Evolutionary conservation across 1,284 basidiomycete species (phyloP).

Genomic region (Moniliophthora roreri): DNA sequence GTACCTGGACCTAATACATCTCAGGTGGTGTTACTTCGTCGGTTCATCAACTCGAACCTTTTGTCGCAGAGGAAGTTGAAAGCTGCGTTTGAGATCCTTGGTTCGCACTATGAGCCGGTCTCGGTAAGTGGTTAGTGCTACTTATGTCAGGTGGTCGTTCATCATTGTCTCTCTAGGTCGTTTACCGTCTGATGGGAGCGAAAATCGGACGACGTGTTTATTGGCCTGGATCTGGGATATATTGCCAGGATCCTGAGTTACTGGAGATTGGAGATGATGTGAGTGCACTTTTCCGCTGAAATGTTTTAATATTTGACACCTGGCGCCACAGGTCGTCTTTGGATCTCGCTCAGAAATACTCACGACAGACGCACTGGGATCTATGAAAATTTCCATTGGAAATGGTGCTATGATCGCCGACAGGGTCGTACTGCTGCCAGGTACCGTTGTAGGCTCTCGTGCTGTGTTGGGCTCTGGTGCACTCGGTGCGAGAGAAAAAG

Average conservation of each 20-base stretch:
- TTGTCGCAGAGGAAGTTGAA: constrained; percentile 35
- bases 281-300: neutral
- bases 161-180: constrained; percentile 22
- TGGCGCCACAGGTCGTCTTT: constrained; percentile 32
- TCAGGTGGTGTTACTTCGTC: constrained; percentile 32
- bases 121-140: constrained; percentile 24
- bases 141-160: neutral
- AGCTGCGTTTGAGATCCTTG: constrained; percentile 38
- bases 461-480: constrained; percentile 47
- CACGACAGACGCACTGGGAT: constrained; percentile 41
- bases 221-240: constrained; percentile 45
- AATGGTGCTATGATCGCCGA: constrained; percentile 48
- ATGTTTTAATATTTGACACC: neutral
- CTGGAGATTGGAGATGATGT: constrained; percentile 45
- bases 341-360: constrained; percentile 43
- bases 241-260: constrained; percentile 44
- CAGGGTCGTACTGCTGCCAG: constrained; percentile 43
- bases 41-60: constrained; percentile 36
- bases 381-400: constrained; percentile 35
- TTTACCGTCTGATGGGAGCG: constrained; percentile 45
- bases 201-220: constrained; percentile 46
- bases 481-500: constrained; percentile 35
- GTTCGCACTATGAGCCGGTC: constrained; percentile 42
- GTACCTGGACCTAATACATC: constrained; percentile 26
- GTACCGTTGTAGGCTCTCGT: constrained; percentile 35